A percentile compares a stretch with the other conserved stretches of the same genome.
Conservation (phyloP, 2,329 filamentous ascomycete genomes). For the Venturia aucupariae region DNA sequence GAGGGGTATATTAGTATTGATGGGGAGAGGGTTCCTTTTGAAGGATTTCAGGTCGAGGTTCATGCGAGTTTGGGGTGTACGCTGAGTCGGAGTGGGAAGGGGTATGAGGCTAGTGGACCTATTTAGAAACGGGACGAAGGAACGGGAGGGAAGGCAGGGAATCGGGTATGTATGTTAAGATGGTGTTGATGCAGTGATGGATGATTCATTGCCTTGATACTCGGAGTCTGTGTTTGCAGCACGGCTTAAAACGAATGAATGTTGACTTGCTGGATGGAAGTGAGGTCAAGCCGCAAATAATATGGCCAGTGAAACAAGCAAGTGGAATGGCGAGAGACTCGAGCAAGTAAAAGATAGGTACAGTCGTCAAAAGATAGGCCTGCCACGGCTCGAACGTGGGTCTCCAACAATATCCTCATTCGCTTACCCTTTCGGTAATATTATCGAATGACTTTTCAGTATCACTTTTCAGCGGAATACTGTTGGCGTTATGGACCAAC, state of each 20-base stretch:
- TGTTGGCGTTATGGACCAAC: background rate
- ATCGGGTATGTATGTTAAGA: background rate
- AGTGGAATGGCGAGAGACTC: too few relatives aligned
- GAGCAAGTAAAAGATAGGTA: too few relatives aligned
- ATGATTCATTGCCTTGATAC: background rate
- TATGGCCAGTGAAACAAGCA: too few relatives aligned
- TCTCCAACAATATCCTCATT: background rate
- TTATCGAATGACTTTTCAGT: too few relatives aligned
- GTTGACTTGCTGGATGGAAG: too few relatives aligned
- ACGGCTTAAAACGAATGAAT: too few relatives aligned
- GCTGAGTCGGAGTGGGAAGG: slow-evolving; percentile 33
- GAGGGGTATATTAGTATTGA: slow-evolving; percentile 92
- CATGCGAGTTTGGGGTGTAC: slow-evolving; percentile 75
- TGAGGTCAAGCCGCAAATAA: background rate
- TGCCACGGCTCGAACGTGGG: background rate
- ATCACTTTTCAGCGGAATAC: background rate
- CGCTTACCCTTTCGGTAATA: background rate
- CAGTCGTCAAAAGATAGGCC: too few relatives aligned
- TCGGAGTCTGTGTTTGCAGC: background rate
- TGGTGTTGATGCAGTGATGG: background rate
- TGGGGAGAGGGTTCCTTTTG: slow-evolving; percentile 78
- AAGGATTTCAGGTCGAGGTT: slow-evolving; percentile 84
- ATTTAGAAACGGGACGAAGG: background rate
- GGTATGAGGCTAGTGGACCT: slow-evolving; percentile 1
- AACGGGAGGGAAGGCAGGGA: background rate